Percentiles rank a stretch among this genome's conserved stretches.
Conservation (phyloP, 352 stramenopile species). For the Phytophthora megakarya region DNA sequence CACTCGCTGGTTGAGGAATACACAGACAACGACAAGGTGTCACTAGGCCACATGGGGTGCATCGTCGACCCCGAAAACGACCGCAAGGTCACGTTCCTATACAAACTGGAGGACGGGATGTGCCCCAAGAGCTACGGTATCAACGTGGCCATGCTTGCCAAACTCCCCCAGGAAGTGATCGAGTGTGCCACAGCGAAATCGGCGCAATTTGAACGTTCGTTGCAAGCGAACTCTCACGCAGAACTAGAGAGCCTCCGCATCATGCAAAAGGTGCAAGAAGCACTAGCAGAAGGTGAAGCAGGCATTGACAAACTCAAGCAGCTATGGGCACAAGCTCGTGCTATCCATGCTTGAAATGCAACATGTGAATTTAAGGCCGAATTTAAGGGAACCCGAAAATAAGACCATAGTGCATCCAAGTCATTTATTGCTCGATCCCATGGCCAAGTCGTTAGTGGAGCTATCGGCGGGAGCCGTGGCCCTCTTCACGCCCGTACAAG, state of each 20-base stretch:
- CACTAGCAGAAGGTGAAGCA: constrained; percentile 37
- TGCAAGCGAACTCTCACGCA: constrained; percentile 48
- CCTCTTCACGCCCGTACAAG: constrained; percentile 37
- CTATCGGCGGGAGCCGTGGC: constrained; percentile 40
- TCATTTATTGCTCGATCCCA: constrained; percentile 3
- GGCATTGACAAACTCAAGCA: constrained; percentile 40
- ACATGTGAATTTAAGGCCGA: constrained; percentile 16
- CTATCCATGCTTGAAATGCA: constrained; percentile 10
- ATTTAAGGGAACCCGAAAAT: constrained; percentile 27
- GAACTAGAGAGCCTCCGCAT: constrained; percentile 32
- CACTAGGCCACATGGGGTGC: constrained; percentile 84
- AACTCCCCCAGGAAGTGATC: constrained; percentile 95
- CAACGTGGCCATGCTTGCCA: constrained; percentile 98
- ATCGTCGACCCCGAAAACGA: constrained; percentile 82
- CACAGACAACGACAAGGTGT: constrained; percentile 57
- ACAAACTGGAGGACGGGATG: constrained; percentile 96
- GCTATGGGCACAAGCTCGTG: constrained; percentile 36
- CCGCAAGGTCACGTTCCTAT: constrained; percentile 98
- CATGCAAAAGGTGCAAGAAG: constrained; percentile 30
- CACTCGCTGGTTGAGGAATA: constrained; percentile 94
- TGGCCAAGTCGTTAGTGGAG: constrained; percentile 35
- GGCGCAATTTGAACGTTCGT: constrained; percentile 86
- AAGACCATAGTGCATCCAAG: background rate
- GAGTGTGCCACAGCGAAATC: constrained; percentile 91
- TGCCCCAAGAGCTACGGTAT: constrained; percentile 99